A percentile compares a stretch with the other conserved stretches of the same genome.
Conservation (phyloP, 129 eudicot genomes). For the Mikania micrantha region DNA sequence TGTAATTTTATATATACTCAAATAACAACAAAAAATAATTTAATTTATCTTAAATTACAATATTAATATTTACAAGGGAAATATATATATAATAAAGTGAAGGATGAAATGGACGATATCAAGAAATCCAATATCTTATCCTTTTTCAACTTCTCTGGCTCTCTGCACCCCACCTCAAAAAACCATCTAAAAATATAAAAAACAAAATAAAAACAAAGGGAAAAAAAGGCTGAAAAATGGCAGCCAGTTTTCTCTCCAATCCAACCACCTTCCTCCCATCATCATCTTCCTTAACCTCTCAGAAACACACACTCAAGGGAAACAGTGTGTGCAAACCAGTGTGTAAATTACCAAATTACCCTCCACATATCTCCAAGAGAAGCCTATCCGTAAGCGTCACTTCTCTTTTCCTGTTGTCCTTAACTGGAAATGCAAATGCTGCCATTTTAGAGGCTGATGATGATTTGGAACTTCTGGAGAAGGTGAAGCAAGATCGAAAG, state of each 20-base stretch:
- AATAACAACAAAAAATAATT: too few species aligned
- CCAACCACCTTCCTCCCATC: conserved; percentile 43
- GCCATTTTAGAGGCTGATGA: conserved; percentile 91
- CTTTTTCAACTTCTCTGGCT: conserved; percentile 34
- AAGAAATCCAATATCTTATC: conserved; percentile 55
- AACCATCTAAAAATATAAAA: conserved; percentile 15
- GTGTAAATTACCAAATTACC: conserved; percentile 23
- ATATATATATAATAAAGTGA: neutral
- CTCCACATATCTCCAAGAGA: conserved; percentile 51
- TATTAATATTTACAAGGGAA: neutral
- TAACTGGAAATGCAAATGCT: conserved; percentile 54
- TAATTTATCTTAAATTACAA: too few species aligned
- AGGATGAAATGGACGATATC: conserved; percentile 12
- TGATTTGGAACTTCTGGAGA: conserved; percentile 83
- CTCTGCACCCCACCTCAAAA: conserved; percentile 48
- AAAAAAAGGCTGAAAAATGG: conserved; percentile 41
- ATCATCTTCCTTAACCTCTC: conserved; percentile 44
- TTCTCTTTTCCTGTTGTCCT: conserved; percentile 44
- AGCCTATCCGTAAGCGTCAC: conserved; percentile 53
- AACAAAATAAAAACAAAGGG: conserved; percentile 6
- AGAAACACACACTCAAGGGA: conserved; percentile 27
- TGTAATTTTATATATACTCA: too few species aligned
- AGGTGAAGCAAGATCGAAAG: conserved; percentile 76
- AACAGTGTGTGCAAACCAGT: conserved; percentile 45
- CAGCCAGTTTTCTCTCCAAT: conserved; percentile 57